A percentile compares a stretch with the other conserved stretches of the same genome.
phyloP scores from a whole-genome alignment of 1,139 yeast genomes.

The Debaryomyces subglobosus region DNA sequence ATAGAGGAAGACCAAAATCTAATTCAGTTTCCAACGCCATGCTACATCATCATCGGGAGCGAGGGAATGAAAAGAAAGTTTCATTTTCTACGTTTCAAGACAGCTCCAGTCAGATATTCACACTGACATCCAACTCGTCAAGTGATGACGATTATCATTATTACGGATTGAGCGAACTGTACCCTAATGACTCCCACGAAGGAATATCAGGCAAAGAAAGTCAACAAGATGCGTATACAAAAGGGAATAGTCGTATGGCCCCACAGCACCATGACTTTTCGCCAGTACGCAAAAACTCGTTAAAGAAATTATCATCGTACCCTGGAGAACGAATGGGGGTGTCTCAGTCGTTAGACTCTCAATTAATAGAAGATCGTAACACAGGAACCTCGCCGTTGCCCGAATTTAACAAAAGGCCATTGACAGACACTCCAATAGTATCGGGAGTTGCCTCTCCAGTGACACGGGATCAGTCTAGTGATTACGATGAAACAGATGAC shows the following conservation, averaged over 20 bases:
- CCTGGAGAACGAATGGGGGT: constrained; percentile 25
- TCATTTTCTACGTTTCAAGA: constrained; percentile 9
- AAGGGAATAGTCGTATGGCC: constrained; percentile 5
- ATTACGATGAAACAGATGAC: constrained; percentile 27
- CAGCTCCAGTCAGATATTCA: constrained; percentile 11
- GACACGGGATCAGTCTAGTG: constrained; percentile 35
- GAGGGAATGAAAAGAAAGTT: constrained; percentile 10
- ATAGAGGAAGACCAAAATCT: constrained; percentile 12
- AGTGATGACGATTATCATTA: constrained; percentile 12
- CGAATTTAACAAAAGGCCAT: constrained; percentile 67
- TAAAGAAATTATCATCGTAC: constrained; percentile 17
- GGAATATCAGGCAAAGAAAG: neutral
- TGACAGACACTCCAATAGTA: constrained; percentile 71
- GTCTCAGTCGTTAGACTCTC: constrained; percentile 36
- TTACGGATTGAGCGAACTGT: constrained; percentile 3
- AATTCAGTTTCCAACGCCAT: constrained; percentile 17
- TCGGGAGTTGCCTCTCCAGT: constrained; percentile 59
- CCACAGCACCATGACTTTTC: constrained; percentile 9
- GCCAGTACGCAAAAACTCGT: constrained; percentile 6
- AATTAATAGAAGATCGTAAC: constrained; percentile 14
- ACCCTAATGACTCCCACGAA: constrained; percentile 4
- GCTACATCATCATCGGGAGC: constrained; percentile 12
- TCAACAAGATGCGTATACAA: neutral
- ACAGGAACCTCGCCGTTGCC: constrained; percentile 41
- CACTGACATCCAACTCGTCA: constrained; percentile 12